Conservation (phyloP, 495 filamentous ascomycete genomes). For the Tuber borchii region DNA sequence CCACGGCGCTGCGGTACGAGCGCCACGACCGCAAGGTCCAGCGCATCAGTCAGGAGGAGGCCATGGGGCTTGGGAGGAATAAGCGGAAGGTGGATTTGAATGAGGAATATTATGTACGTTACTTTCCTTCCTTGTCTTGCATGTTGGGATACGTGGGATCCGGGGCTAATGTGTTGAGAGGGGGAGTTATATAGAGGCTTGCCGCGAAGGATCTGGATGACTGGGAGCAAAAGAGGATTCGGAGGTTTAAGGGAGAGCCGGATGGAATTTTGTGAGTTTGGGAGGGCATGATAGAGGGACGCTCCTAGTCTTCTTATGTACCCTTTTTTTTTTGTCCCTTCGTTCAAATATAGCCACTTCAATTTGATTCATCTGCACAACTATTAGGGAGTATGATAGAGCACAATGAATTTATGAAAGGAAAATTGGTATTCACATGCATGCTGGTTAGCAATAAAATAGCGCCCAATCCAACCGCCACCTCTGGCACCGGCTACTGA, state of each 20-base stretch:
- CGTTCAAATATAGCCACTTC: not conserved
- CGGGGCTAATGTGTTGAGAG: not conserved
- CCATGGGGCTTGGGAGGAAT: conserved; percentile 66
- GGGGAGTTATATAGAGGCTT: conserved; percentile 55
- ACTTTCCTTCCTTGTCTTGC: not conserved
- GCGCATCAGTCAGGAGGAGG: conserved; percentile 74
- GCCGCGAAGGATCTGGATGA: conserved; percentile 86
- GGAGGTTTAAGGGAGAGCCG: conserved; percentile 77
- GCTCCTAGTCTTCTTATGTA: not conserved
- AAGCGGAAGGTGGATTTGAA: conserved; percentile 67
- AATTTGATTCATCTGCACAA: not conserved
- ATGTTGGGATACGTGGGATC: not conserved
- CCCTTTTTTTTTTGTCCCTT: not conserved
- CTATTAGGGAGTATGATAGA: not conserved
- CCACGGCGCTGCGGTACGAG: conserved; percentile 88
- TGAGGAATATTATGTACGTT: conserved; percentile 91
- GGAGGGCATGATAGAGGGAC: too few relatives aligned
- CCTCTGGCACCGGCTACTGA: not conserved
- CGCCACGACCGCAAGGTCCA: conserved; percentile 79
- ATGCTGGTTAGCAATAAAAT: not conserved
- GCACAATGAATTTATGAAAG: not conserved
- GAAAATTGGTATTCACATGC: not conserved
- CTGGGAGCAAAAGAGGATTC: conserved; percentile 93
- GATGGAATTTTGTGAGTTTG: conserved; percentile 67
- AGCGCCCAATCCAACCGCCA: not conserved